Conservation (phyloP, 768 basidiomycete species). For the Daedaleopsis sinensis region DNA sequence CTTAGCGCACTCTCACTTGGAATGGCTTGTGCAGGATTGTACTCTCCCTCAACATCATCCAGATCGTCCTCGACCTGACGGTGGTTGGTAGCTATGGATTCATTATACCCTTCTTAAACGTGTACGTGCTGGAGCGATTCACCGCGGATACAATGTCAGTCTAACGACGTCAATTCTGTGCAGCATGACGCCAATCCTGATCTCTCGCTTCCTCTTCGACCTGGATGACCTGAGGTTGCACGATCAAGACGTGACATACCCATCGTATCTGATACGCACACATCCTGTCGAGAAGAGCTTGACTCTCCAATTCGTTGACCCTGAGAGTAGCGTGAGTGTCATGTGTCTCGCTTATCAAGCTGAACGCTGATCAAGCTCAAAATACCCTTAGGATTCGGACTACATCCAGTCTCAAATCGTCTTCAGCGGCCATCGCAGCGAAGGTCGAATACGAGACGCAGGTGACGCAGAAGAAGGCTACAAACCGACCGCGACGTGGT, state of each 20-base stretch:
- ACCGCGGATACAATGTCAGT: neutral
- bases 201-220: conserved; percentile 20
- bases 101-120: conserved; percentile 10
- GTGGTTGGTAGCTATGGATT: conserved; percentile 2
- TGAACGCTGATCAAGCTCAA: neutral
- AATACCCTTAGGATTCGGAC: neutral
- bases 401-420: neutral
- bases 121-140: neutral
- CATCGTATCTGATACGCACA: neutral
- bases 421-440: neutral
- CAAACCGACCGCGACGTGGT: neutral
- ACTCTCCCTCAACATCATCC: conserved; percentile 14
- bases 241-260: neutral
- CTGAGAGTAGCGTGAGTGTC: neutral
- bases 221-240: conserved; percentile 4
- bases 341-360: neutral
- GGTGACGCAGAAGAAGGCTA: neutral
- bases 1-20: neutral
- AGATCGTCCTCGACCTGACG: conserved; percentile 14
- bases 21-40: conserved; percentile 4
- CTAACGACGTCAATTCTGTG: neutral
- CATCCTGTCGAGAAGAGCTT: neutral
- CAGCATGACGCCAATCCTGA: conserved; percentile 21
- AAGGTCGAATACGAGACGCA: neutral
- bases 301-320: neutral